Evolutionary conservation across 441 rosid species (phyloP).

Genomic region (Croton setiger): DNA sequence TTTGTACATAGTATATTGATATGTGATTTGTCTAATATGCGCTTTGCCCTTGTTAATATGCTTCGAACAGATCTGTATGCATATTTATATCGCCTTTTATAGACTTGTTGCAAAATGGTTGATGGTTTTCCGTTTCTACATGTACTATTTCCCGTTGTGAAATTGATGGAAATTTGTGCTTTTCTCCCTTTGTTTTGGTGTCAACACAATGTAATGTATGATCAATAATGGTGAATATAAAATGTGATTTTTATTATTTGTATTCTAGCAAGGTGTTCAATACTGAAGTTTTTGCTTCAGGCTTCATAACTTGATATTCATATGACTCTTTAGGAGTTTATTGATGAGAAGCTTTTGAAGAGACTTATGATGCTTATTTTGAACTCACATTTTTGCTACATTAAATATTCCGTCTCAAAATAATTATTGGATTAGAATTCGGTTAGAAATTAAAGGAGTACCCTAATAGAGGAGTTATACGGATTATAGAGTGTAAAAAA

Average conservation of each 20-base stretch:
- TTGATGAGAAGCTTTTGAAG: too few relatives aligned
- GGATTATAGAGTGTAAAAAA: too few relatives aligned
- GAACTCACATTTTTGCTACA: not conserved
- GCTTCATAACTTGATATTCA: too few relatives aligned
- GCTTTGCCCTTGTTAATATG: not conserved
- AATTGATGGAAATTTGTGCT: not conserved
- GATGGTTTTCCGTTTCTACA: not conserved
- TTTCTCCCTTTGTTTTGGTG: not conserved
- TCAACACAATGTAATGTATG: not conserved
- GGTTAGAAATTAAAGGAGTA: too few relatives aligned
- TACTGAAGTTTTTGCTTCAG: not conserved
- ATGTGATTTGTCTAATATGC: not conserved
- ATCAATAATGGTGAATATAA: not conserved
- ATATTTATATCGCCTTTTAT: not conserved
- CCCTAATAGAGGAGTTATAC: too few relatives aligned
- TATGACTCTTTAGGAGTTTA: not conserved
- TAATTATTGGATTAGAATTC: too few relatives aligned
- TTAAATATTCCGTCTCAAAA: not conserved
- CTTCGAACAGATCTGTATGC: not conserved
- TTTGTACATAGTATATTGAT: not conserved
- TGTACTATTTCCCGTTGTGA: not conserved
- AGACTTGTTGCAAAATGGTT: too few relatives aligned
- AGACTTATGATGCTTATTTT: not conserved
- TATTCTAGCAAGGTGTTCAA: not conserved
- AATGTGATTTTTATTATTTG: not conserved